Base-by-base conservation (phyloP, 306 rosid genomes). In the Purshia tridentata region DNA sequence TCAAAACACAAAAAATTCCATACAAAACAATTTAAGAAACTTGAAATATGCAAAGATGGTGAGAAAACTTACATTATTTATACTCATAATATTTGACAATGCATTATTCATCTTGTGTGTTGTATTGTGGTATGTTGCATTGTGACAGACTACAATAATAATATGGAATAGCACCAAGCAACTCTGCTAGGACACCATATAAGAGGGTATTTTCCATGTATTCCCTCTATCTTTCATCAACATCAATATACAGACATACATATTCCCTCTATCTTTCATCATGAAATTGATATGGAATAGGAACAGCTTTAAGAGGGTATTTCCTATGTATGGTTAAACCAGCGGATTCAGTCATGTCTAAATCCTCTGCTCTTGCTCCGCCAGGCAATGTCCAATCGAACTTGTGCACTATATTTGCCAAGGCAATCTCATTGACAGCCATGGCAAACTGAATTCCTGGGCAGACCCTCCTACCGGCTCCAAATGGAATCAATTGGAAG, bases 401-500 rank as follows among this genome's bases (percentile, higher is more conserved):
- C 16, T 72, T 80, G 45, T 76, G 76, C 6, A 76, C 55, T 2
- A 79, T 56, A 65, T 82, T 85, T 3, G 88, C 86, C 12, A 76
- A 50, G 12, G 78, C 80, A 65, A 82, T 39, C 66, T 85, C 82
- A 66, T 58, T 70, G 0, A 72, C 20, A 6, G 72, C 72, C 71
- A 54, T 79, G 22, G 81, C 84, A 79, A 82, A 82, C 2, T 23
- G 29, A 53, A 41, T 45, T 3, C 83, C 89, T 0, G 84, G 89
- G 42, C 89, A 82, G 0, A 4, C 48, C 64, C 65, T 70, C 53
- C 74, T 8, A 1, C 74, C 74, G 19, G 65, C 81, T 1, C 89
- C 86, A 20, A 85, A 85, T 40, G 89, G 85, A 37, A 85, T 73
- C 0, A 85, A 72, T 12, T 58, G 51, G 1, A 85, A 82, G 49